Base-by-base conservation (phyloP, 164 flowering plant species). In the Akebia trifoliata region DNA sequence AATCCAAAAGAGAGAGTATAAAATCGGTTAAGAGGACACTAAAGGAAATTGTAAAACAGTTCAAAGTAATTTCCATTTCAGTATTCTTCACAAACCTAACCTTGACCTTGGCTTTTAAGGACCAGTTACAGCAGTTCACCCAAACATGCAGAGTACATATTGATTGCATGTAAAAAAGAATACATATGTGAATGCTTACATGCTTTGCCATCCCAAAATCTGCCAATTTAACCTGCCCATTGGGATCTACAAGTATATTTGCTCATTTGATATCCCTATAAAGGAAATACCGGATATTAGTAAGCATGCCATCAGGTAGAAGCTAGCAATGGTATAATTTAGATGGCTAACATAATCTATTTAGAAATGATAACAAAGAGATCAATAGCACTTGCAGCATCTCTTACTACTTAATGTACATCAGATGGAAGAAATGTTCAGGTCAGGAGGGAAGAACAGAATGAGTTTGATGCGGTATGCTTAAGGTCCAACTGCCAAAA, bases 201-300 rank as follows among this genome's bases (percentile, higher is more conserved):
- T 89, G 96, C 69, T 88, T 88, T 55, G 96, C 96, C 90, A 86
- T 86, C 64, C 90, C 90, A 76, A 84, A 89, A 68, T 80, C 86
- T 45, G 86, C 87, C 68, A 87, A 60, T 70, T 91, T 91, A 22
- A 91, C 84, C 18, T 92, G 84, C 2, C 97, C 97, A 74, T 71
- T 82, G 43, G 96, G 97, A 57, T 91, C 97, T 17, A 87, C 97
- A 55, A 91, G 87, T 63, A 91, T 80, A 77, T 91, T 91, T 63
- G 96, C 97, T 57, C 97, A 96, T 74, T 91, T 91, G 20, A 91
- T 87, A 69, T 91, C 97, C 81, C 97, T 91, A 76, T 46, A 50
- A 31, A 68, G 42, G 8, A 67, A 26, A 45, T 1, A 15, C 21
- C 21, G 24, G 8, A 17, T 46, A 56, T 34, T 11, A 32, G 31